Evolutionary conservation across 1,284 basidiomycete genomes (phyloP).

Genomic region (Puccinia polysora): DNA sequence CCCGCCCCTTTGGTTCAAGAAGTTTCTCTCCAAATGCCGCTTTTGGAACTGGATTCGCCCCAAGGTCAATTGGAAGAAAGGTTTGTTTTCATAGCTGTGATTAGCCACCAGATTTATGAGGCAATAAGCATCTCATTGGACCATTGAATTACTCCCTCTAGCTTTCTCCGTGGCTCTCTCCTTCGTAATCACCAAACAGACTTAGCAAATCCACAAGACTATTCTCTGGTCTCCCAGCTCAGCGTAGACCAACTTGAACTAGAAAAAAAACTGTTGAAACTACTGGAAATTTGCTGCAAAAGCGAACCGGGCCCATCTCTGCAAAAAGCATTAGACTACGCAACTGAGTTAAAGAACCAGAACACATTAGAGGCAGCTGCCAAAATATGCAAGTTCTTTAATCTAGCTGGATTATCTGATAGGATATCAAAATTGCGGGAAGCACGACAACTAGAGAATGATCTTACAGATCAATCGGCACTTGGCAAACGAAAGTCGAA

Average conservation of each 20-base stretch:
- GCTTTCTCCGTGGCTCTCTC: conserved; percentile 47
- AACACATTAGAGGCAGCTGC: conserved; percentile 74
- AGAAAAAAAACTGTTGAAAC: conserved; percentile 82
- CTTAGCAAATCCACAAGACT: conserved; percentile 60
- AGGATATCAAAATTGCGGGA: conserved; percentile 71
- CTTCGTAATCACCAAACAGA: conserved; percentile 56
- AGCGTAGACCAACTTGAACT: conserved; percentile 68
- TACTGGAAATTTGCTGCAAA: conserved; percentile 89
- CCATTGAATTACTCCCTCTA: conserved; percentile 47
- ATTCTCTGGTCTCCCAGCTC: conserved; percentile 64
- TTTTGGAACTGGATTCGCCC: conserved; percentile 67
- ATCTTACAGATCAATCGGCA: conserved; percentile 54
- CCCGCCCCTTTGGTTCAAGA: conserved; percentile 86
- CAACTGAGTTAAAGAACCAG: conserved; percentile 70
- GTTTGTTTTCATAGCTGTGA: conserved; percentile 56
- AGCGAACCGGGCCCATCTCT: conserved; percentile 62
- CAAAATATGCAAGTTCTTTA: conserved; percentile 86
- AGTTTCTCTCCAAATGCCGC: conserved; percentile 74
- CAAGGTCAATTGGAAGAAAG: conserved; percentile 71
- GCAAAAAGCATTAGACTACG: conserved; percentile 81
- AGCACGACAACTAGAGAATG: conserved; percentile 58
- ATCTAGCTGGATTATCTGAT: conserved; percentile 77
- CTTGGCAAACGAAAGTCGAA: conserved; percentile 39
- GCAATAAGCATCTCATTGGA: too few relatives aligned
- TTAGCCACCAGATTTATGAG: too few relatives aligned